Evolutionary conservation across 164 flowering plant species (phyloP).

Genomic region (Sedum album): DNA sequence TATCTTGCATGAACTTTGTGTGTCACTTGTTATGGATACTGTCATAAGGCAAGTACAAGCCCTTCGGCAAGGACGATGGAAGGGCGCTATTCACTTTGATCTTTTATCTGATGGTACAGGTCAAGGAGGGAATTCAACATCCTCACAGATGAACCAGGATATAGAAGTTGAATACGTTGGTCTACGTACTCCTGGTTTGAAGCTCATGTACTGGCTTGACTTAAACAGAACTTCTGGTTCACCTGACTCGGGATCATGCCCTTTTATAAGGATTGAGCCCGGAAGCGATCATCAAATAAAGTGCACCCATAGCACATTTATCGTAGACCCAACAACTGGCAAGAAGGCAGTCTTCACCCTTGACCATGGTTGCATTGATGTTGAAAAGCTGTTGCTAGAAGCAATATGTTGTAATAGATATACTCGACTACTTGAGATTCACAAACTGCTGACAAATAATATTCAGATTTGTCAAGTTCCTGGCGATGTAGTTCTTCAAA

Average conservation of each 20-base stretch:
- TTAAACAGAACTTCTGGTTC: constrained; percentile 42
- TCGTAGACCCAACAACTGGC: constrained; percentile 72
- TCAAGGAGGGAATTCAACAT: constrained; percentile 33
- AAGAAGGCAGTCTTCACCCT: constrained; percentile 84
- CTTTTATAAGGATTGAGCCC: constrained; percentile 84
- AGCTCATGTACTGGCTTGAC: constrained; percentile 84
- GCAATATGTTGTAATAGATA: constrained; percentile 76
- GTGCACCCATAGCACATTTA: constrained; percentile 75
- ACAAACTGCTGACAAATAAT: constrained; percentile 60
- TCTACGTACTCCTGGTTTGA: constrained; percentile 79
- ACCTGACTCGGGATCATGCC: constrained; percentile 55
- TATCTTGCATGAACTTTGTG: constrained; percentile 87
- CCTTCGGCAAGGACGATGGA: constrained; percentile 90
- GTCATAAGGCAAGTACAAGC: constrained; percentile 81
- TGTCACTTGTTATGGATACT: constrained; percentile 90
- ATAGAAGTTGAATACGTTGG: constrained; percentile 70
- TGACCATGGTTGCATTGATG: constrained; percentile 83
- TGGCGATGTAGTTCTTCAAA: constrained; percentile 65
- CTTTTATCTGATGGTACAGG: constrained; percentile 46
- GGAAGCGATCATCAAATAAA: constrained; percentile 76
- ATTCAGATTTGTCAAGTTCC: constrained; percentile 53
- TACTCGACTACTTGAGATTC: constrained; percentile 85
- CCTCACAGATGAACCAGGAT: constrained; percentile 54
- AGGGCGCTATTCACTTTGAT: constrained; percentile 90
- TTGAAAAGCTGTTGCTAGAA: constrained; percentile 73